Percentiles rank a stretch among this genome's conserved stretches.
These are phyloP conservation scores for Fragaria vesca DNA, from an alignment of 306 rosid genomes.

Conservation along the genomic window DNA sequence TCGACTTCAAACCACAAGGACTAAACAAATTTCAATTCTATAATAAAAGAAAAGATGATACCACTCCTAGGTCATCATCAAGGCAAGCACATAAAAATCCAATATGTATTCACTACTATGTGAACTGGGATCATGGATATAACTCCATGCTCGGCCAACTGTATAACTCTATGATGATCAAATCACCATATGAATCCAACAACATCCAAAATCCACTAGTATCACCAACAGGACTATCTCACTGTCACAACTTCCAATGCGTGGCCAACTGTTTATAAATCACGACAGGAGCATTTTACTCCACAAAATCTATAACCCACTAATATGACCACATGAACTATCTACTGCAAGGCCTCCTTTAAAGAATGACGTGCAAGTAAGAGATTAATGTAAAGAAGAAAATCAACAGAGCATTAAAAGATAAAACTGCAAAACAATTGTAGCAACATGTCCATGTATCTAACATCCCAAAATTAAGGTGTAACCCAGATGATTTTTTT, in stretches of 20 bases:
- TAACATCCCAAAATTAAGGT: slow-evolving; percentile 14
- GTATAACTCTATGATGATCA: neutral
- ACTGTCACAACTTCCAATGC: neutral
- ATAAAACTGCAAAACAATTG: neutral
- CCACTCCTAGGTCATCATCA: neutral
- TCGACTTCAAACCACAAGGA: no score
- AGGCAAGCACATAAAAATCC: neutral
- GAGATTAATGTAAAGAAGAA: neutral
- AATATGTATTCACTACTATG: neutral
- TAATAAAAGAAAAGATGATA: neutral
- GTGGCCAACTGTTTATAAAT: neutral
- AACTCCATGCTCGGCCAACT: neutral
- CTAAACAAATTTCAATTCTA: neutral
- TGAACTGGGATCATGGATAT: neutral
- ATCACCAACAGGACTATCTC: neutral
- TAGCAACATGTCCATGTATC: slow-evolving; percentile 6
- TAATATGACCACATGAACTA: neutral
- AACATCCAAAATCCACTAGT: neutral
- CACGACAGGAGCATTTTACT: neutral
- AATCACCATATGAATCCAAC: neutral
- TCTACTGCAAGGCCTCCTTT: neutral
- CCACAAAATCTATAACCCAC: neutral
- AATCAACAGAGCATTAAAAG: neutral
- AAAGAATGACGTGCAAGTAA: neutral
- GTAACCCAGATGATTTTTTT: neutral